These are phyloP conservation scores for Primulina tabacum DNA, from an alignment of 257 asterid genomes.

Conservation along the genomic window DNA sequence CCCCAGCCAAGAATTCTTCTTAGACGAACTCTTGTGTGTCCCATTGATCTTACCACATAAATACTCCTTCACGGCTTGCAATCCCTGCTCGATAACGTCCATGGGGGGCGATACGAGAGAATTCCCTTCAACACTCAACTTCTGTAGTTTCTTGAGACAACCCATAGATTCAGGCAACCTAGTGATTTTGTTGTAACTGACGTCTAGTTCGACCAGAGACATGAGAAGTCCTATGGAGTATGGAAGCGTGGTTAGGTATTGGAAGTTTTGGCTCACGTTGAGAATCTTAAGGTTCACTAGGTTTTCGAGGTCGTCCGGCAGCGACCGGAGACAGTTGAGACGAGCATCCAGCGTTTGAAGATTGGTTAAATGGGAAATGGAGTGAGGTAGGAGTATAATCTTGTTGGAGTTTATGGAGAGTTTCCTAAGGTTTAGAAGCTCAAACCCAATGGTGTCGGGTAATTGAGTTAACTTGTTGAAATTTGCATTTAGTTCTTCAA, in stretches of 20 bases:
- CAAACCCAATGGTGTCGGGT: constrained; percentile 82
- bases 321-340: constrained; percentile 71
- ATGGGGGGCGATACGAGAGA: constrained; percentile 65
- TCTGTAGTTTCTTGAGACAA: constrained; percentile 69
- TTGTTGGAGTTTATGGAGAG: constrained; percentile 77
- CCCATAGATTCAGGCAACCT: constrained; percentile 69
- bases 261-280: constrained; percentile 84
- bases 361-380: constrained; percentile 77
- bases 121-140: constrained; percentile 76
- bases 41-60: constrained; percentile 68
- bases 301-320: constrained; percentile 84
- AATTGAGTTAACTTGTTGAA: constrained; percentile 68
- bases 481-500: constrained; percentile 75
- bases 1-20: constrained; percentile 76
- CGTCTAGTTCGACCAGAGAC: constrained; percentile 69
- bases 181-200: constrained; percentile 72
- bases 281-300: constrained; percentile 67
- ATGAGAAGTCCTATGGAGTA: constrained; percentile 80
- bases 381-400: constrained; percentile 59
- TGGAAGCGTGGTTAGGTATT: constrained; percentile 56
- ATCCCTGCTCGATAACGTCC: constrained; percentile 64
- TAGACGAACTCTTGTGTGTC: constrained; percentile 25
- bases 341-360: constrained; percentile 75
- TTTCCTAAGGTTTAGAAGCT: constrained; percentile 59
- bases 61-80: constrained; percentile 51